Evolutionary conservation across 2,329 filamentous ascomycete species (phyloP).

Genomic region (Calonectria crousiana): DNA sequence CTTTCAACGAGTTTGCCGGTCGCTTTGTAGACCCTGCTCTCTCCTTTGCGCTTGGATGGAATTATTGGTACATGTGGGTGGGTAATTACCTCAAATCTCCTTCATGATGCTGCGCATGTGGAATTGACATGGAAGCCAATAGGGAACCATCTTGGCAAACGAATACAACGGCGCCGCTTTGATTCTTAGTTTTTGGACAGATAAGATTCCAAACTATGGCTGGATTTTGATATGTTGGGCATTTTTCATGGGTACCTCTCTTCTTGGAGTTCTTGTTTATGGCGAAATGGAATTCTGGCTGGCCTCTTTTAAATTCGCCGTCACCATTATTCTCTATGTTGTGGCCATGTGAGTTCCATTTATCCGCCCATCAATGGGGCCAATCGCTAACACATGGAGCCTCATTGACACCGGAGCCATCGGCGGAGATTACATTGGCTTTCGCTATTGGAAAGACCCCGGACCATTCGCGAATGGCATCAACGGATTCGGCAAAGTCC

Average conservation of each 20-base stretch:
- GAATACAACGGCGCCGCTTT: slow-evolving; percentile 18
- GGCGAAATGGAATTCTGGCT: slow-evolving; percentile 32
- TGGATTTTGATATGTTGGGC: slow-evolving; percentile 29
- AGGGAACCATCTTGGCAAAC: slow-evolving; percentile 27
- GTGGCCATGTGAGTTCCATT: slow-evolving; percentile 11
- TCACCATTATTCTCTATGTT: slow-evolving; percentile 9
- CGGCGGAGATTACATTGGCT: slow-evolving; percentile 15
- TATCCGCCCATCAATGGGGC: too few relatives aligned
- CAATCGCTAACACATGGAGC: background rate
- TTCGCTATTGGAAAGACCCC: slow-evolving; percentile 17
- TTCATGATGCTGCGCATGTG: background rate
- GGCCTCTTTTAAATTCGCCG: slow-evolving; percentile 13
- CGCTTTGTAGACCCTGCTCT: slow-evolving; percentile 27
- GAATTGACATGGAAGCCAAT: background rate
- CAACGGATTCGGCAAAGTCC: slow-evolving; percentile 28
- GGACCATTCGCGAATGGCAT: slow-evolving; percentile 22
- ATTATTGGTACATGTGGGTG: slow-evolving; percentile 31
- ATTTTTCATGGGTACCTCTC: slow-evolving; percentile 28
- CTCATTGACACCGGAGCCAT: slow-evolving; percentile 17
- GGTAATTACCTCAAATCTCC: background rate
- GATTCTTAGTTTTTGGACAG: slow-evolving; percentile 18
- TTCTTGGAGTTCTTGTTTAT: slow-evolving; percentile 28
- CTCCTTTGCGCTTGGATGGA: slow-evolving; percentile 28
- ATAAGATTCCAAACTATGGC: slow-evolving; percentile 27
- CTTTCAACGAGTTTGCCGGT: slow-evolving; percentile 29